Base-by-base conservation (phyloP, 2,329 filamentous ascomycete species). In the Ampelomyces quisqualis region DNA sequence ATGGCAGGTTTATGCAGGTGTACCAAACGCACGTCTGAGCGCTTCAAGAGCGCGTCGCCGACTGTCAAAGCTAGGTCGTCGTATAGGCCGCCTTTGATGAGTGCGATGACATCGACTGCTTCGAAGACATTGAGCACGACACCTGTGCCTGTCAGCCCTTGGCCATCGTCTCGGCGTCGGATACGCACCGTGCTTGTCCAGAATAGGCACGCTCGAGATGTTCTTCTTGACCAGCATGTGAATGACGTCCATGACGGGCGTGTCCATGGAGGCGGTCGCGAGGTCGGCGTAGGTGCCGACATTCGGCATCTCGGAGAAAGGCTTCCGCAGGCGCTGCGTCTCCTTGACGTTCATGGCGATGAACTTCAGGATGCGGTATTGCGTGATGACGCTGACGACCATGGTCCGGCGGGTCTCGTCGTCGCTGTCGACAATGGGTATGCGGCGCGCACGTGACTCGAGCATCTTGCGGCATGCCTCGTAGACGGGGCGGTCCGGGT, bases 351-450 rank as follows among this genome's bases (percentile, higher is more conserved):
- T 98, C 70, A 98, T 91, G 8, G 93, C 90, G 48, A 98, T 94
- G 68, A 98, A 98, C 68, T 98, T 98, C 51, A 98, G 80, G 57
- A 98, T 97, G 43, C 94, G 86, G 70, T 98, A 98, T 69, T 98
- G 93, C 0, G 93, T 98, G 44, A 98, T 87, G 47, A 98, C 93
- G 58, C 90, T 96, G 47, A 98, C 88, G 13, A 98, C 90, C 72
- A 91, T 93, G 62, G 93, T 84, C 49, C 90, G 81, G 41, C 87
- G 84, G 2, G 93, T 98, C 70, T 98, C 93, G 63, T 94, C 90
- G 63, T 98, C 93, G 51, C 88, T 80, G 57, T 96, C 93, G 44
- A 98, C 86, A 5, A 98, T 78, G 1, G 93, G 93, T 51, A 98
- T 98, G 56, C 93, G 84, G 45, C 93, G 85, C 23, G 93, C 91